Percentiles rank a stretch among this genome's conserved stretches.
phyloP scores from a whole-genome alignment of 352 stramenopile genomes.

The Aphanomyces stellatus region DNA sequence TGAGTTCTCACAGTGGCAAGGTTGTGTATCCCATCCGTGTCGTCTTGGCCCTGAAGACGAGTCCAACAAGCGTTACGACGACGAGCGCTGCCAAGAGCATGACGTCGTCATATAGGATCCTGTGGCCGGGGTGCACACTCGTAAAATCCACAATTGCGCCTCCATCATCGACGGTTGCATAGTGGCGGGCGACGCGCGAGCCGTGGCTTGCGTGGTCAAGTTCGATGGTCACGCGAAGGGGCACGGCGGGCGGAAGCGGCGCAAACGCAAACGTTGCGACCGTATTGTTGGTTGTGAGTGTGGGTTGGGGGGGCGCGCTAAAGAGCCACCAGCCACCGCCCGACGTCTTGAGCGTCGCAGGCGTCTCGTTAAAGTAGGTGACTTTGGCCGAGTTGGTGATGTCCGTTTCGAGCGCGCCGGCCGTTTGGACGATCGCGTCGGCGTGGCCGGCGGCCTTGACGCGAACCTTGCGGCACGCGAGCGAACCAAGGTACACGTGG shows the following conservation, averaged over 20 bases:
- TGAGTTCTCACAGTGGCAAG: too few relatives aligned
- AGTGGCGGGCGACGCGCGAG: too few relatives aligned
- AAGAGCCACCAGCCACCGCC: not conserved
- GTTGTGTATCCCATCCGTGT: too few relatives aligned
- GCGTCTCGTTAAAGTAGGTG: conserved; percentile 8
- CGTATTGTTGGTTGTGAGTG: not conserved
- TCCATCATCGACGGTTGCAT: too few relatives aligned
- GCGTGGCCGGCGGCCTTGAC: not conserved
- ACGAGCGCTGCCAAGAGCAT: too few relatives aligned
- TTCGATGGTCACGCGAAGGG: not conserved
- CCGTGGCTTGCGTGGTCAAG: too few relatives aligned
- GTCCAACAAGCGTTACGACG: too few relatives aligned
- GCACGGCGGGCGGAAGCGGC: not conserved
- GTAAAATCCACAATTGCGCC: too few relatives aligned
- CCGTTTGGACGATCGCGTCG: not conserved
- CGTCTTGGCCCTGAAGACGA: too few relatives aligned
- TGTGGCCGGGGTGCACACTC: too few relatives aligned
- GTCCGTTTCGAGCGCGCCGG: not conserved
- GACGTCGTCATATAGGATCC: too few relatives aligned
- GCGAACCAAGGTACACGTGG: not conserved
- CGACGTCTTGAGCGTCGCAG: not conserved
- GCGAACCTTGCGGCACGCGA: not conserved
- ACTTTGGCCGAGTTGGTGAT: not conserved
- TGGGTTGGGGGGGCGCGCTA: not conserved
- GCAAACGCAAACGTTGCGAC: not conserved